phyloP scores from a whole-genome alignment of 2,329 filamentous ascomycete species.

The Fusarium sororula region DNA sequence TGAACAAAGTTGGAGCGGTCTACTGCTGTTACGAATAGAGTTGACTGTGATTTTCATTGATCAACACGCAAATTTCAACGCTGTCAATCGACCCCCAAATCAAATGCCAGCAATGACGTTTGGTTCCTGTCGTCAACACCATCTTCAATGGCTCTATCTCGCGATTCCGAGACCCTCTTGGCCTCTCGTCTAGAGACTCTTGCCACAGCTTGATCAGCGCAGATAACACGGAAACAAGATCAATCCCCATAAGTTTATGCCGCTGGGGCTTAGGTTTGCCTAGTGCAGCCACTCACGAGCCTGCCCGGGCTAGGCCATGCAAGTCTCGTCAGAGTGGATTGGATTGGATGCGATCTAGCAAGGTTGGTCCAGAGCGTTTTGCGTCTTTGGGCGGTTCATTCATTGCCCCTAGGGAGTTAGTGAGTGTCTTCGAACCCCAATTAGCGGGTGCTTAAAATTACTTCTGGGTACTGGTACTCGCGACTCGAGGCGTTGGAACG shows the following conservation, averaged over 20 bases:
- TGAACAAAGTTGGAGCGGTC: slow-evolving; percentile 25
- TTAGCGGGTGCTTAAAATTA: slow-evolving; percentile 24
- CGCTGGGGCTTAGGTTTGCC: slow-evolving; percentile 17
- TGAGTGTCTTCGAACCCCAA: neutral
- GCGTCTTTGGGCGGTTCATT: slow-evolving; percentile 6
- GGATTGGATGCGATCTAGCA: slow-evolving; percentile 29
- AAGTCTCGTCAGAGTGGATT: slow-evolving; percentile 13
- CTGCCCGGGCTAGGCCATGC: slow-evolving; percentile 23
- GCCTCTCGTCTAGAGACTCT: neutral
- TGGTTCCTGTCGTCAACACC: neutral
- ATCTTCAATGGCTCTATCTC: slow-evolving; percentile 3
- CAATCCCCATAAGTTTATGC: slow-evolving; percentile 12
- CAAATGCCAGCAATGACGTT: neutral
- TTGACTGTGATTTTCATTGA: slow-evolving; percentile 11
- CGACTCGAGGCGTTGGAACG: neutral
- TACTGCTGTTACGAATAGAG: slow-evolving; percentile 16
- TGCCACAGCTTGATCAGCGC: slow-evolving; percentile 6
- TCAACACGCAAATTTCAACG: neutral
- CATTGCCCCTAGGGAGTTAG: slow-evolving; percentile 1
- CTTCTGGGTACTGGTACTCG: slow-evolving; percentile 1
- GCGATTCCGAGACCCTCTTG: neutral
- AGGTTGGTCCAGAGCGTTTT: slow-evolving; percentile 35
- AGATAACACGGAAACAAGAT: slow-evolving; percentile 39
- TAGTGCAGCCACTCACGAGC: slow-evolving; percentile 22
- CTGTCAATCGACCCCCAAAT: neutral